phyloP scores from a whole-genome alignment of 148 eudicot genomes.

The Linanthus parryae region DNA sequence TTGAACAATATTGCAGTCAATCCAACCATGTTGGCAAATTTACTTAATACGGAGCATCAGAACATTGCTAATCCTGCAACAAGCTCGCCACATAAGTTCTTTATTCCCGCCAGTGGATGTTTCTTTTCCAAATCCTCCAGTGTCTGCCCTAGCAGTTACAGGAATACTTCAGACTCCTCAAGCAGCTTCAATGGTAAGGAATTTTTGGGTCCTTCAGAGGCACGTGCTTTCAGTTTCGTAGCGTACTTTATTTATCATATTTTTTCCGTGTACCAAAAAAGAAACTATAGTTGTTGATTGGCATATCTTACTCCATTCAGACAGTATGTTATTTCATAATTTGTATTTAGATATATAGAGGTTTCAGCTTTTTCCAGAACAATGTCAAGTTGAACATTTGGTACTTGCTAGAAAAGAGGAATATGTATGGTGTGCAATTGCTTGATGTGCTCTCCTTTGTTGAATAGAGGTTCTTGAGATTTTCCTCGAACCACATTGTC shows the following conservation, averaged over 20 bases:
- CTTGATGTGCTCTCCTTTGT: background rate
- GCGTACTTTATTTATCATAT: background rate
- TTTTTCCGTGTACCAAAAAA: background rate
- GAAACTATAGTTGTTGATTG: background rate
- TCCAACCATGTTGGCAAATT: constrained; percentile 58
- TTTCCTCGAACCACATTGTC: no score
- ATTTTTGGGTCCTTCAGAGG: background rate
- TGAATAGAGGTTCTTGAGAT: background rate
- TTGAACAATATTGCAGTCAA: constrained; percentile 65
- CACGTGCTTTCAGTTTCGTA: background rate
- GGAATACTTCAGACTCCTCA: constrained; percentile 47
- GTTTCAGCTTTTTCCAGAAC: background rate
- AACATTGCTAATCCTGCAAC: constrained; percentile 38
- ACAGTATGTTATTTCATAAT: background rate
- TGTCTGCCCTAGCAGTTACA: constrained; percentile 27
- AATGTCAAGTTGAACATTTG: background rate
- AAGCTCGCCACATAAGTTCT: constrained; percentile 28
- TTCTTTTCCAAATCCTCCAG: constrained; percentile 27
- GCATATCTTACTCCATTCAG: background rate
- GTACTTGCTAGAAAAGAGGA: background rate
- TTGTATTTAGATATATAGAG: background rate
- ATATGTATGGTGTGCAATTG: background rate
- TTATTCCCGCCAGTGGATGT: constrained; percentile 27
- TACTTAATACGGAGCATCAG: constrained; percentile 56
- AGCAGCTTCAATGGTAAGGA: constrained; percentile 40